Evolutionary conservation across 192 early-diverging fungal genomes (phyloP).

Genomic region (Podila epigama): DNA sequence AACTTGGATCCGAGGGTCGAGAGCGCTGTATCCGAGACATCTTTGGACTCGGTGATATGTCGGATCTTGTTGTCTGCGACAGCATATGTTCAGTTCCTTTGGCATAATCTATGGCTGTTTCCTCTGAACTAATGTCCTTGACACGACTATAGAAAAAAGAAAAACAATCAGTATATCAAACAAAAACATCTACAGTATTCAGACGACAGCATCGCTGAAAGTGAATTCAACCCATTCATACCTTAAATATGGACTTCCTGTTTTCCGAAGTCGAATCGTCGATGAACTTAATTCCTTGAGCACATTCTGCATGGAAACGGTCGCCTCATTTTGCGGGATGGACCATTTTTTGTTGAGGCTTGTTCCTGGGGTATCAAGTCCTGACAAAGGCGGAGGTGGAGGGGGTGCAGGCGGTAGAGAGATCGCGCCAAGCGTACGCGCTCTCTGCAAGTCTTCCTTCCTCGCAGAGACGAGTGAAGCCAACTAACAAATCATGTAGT

Average conservation of each 20-base stretch:
- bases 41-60: not conserved
- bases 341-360: slow-evolving; percentile 21
- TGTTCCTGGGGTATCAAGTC: not conserved
- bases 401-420: slow-evolving; percentile 1
- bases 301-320: slow-evolving; percentile 25
- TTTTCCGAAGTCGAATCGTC: slow-evolving; percentile 34
- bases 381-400: slow-evolving; percentile 11
- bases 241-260: slow-evolving; percentile 36
- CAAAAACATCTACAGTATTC: no score
- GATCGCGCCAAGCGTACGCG: not conserved
- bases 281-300: slow-evolving; percentile 26
- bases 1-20: not conserved
- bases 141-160: no score
- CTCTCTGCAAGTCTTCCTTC: slow-evolving; percentile 2
- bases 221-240: not conserved
- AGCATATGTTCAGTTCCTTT: no score
- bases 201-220: not conserved
- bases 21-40: not conserved
- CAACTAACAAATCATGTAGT: not conserved
- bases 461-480: slow-evolving; percentile 28
- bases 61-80: not conserved
- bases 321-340: slow-evolving; percentile 13
- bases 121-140: no score
- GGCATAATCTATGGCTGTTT: no score
- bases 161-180: no score